phyloP scores from a whole-genome alignment of 192 early-diverging fungal species.

The Piromyces sp. region DNA sequence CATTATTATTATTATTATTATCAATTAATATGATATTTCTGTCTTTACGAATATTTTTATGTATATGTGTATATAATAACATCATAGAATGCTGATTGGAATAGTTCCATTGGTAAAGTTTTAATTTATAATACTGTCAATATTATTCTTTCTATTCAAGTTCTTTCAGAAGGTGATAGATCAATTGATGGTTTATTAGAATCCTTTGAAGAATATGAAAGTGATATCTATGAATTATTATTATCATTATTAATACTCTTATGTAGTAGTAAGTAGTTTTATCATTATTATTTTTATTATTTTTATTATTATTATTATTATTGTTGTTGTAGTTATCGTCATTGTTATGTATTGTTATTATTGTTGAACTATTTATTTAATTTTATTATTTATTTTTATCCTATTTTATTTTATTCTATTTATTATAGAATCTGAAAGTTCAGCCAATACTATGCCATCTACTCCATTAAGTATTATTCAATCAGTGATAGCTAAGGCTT shows the following conservation, averaged over 20 bases:
- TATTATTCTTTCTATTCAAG: neutral
- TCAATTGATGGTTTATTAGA: neutral
- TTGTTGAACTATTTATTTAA: no score
- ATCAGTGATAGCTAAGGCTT: slow-evolving; percentile 5
- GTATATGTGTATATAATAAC: neutral
- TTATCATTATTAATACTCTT: neutral
- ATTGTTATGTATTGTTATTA: no score
- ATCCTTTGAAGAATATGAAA: neutral
- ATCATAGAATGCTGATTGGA: neutral
- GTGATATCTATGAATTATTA: neutral
- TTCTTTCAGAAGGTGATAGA: neutral
- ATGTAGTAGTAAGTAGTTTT: neutral
- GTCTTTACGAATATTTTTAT: no score
- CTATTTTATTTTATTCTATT: neutral
- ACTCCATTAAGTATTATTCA: slow-evolving; percentile 5
- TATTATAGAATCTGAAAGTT: neutral
- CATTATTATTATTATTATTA: no score
- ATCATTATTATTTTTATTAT: neutral
- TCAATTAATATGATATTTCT: no score
- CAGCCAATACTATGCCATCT: slow-evolving; percentile 1
- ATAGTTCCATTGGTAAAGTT: neutral
- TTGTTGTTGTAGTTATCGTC: neutral
- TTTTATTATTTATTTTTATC: no score
- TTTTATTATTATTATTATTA: neutral
- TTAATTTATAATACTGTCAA: neutral